A percentile compares a stretch with the other conserved stretches of the same genome.
Conservation (phyloP, 495 filamentous ascomycete species). For the Penicillium canariense region DNA sequence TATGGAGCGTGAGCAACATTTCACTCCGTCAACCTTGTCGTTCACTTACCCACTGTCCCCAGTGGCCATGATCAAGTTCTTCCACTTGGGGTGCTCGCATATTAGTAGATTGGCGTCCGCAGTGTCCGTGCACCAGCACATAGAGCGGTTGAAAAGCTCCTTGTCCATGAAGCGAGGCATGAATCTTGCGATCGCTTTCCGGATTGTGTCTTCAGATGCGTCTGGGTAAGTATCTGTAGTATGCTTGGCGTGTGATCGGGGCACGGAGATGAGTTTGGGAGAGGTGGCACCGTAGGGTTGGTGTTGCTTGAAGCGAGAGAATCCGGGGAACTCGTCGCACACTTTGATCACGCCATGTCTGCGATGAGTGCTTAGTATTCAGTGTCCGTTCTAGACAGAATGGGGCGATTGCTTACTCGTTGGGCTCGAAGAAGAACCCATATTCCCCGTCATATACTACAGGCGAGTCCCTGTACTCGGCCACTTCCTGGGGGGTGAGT, state of each 20-base stretch:
- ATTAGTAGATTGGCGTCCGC: slow-evolving; percentile 45
- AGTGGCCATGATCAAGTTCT: slow-evolving; percentile 21
- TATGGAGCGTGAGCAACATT: neutral
- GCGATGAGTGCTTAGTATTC: neutral
- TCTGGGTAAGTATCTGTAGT: slow-evolving; percentile 34
- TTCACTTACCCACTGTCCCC: slow-evolving; percentile 25
- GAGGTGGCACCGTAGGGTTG: slow-evolving; percentile 39
- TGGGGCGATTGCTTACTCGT: slow-evolving; percentile 25
- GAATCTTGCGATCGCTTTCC: slow-evolving; percentile 40
- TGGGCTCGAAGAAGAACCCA: slow-evolving; percentile 56
- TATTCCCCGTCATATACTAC: slow-evolving; percentile 50
- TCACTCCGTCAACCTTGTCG: too few species aligned
- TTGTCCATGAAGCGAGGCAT: slow-evolving; percentile 44
- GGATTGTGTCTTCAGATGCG: slow-evolving; percentile 38
- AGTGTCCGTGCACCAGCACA: slow-evolving; percentile 54
- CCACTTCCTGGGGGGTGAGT: slow-evolving; percentile 40
- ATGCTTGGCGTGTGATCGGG: slow-evolving; percentile 21
- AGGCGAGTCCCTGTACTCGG: slow-evolving; percentile 43
- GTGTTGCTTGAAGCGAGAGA: slow-evolving; percentile 18
- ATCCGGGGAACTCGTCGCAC: slow-evolving; percentile 52
- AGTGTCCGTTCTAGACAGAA: too few species aligned
- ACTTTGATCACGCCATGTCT: slow-evolving; percentile 47
- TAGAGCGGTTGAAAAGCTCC: slow-evolving; percentile 40
- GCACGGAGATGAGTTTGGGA: slow-evolving; percentile 19
- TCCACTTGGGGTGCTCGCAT: slow-evolving; percentile 33